Evolutionary conservation across 2,329 filamentous ascomycete species (phyloP), one percentile per base, ranked within the genome.

Genomic region (Penicillium sp.): DNA sequence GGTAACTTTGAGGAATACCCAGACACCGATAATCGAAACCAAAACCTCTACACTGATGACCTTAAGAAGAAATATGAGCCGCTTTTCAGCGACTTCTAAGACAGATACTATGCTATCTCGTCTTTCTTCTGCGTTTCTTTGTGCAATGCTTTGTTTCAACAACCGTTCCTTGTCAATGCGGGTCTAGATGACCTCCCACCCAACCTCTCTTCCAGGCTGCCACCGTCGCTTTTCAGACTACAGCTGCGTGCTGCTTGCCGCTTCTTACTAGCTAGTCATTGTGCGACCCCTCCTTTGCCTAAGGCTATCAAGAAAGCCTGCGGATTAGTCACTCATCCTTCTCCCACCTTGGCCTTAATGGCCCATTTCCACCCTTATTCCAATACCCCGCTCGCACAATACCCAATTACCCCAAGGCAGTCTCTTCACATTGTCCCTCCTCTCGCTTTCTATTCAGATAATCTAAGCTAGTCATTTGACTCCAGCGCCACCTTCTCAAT

Each of bases 1-100:
- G 74, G 82, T 17, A 86, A 87, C 65, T 87, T 87, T 61, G 84
- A 87, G 60, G 83, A 86, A 49, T 87, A 87, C 59, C 84, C 85
- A 43, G 74, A 76, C 7, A 77, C 80, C 4, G 83, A 86, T 64
- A 73, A 41, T 70, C 75, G 62, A 68, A 78, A 59, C 66, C 77
- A 65, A 75, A 82, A 63, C 58, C 66, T 68, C 39, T 87, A 87
- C 63, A 84, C 82, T 4, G 78, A 82, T 49, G 84, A 86, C 53
- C 72, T 86, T 77, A 77, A 75, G 53, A 76, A 80, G 55, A 82
- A 82, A 67, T 86, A 84, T 66, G 84, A 87, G 49, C 70, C 76
- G 33, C 72, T 78, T 58, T 87, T 87, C 65, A 77, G 75, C 60
- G 84, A 86, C 60, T 87, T 87, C 65, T 86, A 18, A 42, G 8